Evolutionary conservation across 148 eudicot genomes (phyloP).

Genomic region (Cornus controversa): DNA sequence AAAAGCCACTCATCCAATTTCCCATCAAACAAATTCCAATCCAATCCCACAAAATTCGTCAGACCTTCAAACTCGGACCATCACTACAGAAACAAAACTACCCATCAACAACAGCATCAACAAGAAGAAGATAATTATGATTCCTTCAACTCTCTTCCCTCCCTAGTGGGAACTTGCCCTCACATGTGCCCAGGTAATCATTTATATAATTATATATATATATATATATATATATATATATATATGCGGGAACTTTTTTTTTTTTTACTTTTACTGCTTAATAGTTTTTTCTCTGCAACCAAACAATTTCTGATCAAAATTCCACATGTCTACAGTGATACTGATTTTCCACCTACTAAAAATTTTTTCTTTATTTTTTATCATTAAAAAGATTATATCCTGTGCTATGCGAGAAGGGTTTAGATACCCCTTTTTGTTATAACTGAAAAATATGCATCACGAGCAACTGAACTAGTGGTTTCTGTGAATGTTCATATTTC

Average conservation of each 20-base stretch:
- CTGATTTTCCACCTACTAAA: no score
- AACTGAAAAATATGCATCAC: no score
- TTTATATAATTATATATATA: not conserved
- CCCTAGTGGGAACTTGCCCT: conserved; percentile 81
- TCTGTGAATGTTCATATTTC: not conserved
- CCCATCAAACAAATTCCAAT: not conserved
- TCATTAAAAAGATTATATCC: not conserved
- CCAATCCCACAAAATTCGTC: not conserved
- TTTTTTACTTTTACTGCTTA: not conserved
- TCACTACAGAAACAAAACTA: not conserved
- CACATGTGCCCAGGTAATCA: conserved; percentile 86
- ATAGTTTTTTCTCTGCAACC: not conserved
- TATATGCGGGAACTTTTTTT: not conserved
- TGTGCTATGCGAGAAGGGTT: not conserved
- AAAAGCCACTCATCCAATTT: not conserved
- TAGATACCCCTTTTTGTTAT: no score
- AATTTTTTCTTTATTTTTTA: no score
- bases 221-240: not conserved
- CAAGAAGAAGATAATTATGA: conserved; percentile 24
- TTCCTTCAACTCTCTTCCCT: conserved; percentile 7
- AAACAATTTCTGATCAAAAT: not conserved
- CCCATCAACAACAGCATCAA: not conserved
- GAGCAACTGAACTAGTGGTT: no score
- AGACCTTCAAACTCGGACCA: conserved; percentile 7
- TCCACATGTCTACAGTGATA: no score